phyloP scores from a whole-genome alignment of 2,329 filamentous ascomycete genomes.

The Pseudogymnoascus sp. region DNA sequence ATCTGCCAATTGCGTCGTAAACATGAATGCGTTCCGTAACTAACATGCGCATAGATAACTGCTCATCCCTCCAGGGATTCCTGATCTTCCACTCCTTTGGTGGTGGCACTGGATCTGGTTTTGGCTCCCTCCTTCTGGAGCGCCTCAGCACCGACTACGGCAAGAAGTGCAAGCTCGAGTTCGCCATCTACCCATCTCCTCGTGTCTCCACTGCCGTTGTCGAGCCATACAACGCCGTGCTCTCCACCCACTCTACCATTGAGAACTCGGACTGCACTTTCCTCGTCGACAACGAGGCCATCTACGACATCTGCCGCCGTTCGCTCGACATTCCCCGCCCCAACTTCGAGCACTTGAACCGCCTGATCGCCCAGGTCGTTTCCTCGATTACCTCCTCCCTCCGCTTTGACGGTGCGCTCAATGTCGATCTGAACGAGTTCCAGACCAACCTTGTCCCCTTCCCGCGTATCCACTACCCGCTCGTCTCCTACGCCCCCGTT shows the following conservation, averaged over 20 bases:
- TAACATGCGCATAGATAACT: constrained; percentile 45
- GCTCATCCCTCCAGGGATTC: constrained; percentile 59
- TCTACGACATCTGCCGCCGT: constrained; percentile 60
- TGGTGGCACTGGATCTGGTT: constrained; percentile 60
- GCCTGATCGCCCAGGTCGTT: constrained; percentile 60
- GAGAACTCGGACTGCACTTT: constrained; percentile 64
- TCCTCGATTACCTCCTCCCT: constrained; percentile 60
- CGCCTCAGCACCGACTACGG: constrained; percentile 57
- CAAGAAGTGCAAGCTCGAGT: constrained; percentile 64
- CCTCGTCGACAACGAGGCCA: constrained; percentile 61
- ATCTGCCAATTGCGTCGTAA: not conserved
- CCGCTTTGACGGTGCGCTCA: constrained; percentile 59
- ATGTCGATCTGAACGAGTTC: constrained; percentile 63
- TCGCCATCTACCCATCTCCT: constrained; percentile 58
- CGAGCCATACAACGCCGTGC: constrained; percentile 59
- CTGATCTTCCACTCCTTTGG: constrained; percentile 64
- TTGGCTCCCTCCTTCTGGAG: constrained; percentile 58
- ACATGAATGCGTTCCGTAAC: not conserved
- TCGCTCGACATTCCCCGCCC: constrained; percentile 59
- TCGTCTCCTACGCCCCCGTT: constrained; percentile 59
- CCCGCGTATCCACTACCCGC: constrained; percentile 59
- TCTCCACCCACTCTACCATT: constrained; percentile 52
- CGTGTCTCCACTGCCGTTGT: constrained; percentile 60
- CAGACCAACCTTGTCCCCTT: constrained; percentile 64
- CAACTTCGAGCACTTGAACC: constrained; percentile 58